These are phyloP conservation scores for Citrus inodora DNA, from an alignment of 345 rosid species.

Conservation along the genomic window DNA sequence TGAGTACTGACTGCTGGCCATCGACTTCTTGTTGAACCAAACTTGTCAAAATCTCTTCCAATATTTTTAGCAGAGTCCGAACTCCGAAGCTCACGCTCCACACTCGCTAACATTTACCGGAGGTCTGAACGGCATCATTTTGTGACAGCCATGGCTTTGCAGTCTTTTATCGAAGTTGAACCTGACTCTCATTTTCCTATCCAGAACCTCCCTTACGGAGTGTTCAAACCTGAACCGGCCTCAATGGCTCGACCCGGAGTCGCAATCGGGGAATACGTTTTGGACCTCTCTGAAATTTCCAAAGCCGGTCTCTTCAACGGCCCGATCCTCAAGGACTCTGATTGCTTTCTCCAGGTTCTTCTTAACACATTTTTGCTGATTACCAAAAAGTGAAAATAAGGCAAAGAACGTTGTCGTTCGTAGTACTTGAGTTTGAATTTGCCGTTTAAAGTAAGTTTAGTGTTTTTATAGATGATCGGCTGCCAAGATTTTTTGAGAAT, in stretches of 20 bases:
- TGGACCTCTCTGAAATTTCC: conserved; percentile 76
- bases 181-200: conserved; percentile 85
- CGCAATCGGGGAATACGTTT: conserved; percentile 72
- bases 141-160: conserved; percentile 46
- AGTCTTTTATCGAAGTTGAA: conserved; percentile 61
- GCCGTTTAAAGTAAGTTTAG: not conserved
- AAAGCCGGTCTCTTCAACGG: conserved; percentile 78
- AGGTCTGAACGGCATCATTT: conserved; percentile 4
- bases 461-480: not conserved
- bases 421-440: not conserved
- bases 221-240: conserved; percentile 54
- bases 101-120: not conserved
- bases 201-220: conserved; percentile 94
- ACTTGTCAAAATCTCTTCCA: no score
- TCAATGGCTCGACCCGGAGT: conserved; percentile 71
- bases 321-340: conserved; percentile 53
- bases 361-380: not conserved
- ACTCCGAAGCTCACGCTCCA: not conserved
- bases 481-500: not conserved
- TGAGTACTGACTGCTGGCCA: no score
- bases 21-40: no score
- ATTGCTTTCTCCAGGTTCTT: conserved; percentile 83
- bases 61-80: not conserved
- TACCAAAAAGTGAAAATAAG: not conserved
- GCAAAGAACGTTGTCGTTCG: not conserved